These are phyloP conservation scores for Populus simonii DNA, from an alignment of 345 rosid genomes.

Conservation along the genomic window DNA sequence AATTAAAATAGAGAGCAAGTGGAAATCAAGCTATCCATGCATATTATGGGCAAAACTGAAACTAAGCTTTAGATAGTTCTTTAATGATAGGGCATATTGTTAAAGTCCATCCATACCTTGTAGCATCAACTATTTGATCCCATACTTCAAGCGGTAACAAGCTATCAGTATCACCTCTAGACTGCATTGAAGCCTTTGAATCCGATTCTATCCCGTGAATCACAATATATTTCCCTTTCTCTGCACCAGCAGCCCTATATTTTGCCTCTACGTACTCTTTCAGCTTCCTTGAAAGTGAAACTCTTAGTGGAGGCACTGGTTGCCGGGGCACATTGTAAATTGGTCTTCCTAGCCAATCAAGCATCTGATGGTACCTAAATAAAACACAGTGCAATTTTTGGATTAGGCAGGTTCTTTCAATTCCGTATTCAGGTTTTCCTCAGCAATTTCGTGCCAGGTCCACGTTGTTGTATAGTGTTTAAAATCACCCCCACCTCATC, in stretches of 20 bases:
- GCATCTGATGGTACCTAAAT: constrained; percentile 82
- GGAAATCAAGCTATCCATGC: too few species aligned
- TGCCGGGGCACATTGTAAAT: constrained; percentile 75
- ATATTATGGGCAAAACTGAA: too few species aligned
- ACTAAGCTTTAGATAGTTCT: too few species aligned
- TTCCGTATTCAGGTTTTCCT: too few species aligned
- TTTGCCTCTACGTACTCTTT: constrained; percentile 74
- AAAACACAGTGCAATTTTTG: constrained; percentile 1
- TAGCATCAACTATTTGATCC: constrained; percentile 54
- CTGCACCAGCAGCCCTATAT: constrained; percentile 62
- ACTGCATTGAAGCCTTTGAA: constrained; percentile 93
- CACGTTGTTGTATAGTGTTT: too few species aligned
- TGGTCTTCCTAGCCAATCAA: constrained; percentile 80
- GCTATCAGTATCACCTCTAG: constrained; percentile 77
- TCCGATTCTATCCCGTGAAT: constrained; percentile 93
- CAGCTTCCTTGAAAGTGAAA: constrained; percentile 73
- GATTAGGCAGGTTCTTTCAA: too few species aligned
- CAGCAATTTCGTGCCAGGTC: too few species aligned
- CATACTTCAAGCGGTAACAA: constrained; percentile 66
- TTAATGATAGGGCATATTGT: too few species aligned
- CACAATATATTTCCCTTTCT: constrained; percentile 76
- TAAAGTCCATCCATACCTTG: constrained; percentile 42
- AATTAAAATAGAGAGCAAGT: not conserved
- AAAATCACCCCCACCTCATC: too few species aligned
- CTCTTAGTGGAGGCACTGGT: constrained; percentile 56